A percentile compares a stretch with the other conserved stretches of the same genome.
Conservation (phyloP, 257 asterid genomes). For the Linaria vulgaris region DNA sequence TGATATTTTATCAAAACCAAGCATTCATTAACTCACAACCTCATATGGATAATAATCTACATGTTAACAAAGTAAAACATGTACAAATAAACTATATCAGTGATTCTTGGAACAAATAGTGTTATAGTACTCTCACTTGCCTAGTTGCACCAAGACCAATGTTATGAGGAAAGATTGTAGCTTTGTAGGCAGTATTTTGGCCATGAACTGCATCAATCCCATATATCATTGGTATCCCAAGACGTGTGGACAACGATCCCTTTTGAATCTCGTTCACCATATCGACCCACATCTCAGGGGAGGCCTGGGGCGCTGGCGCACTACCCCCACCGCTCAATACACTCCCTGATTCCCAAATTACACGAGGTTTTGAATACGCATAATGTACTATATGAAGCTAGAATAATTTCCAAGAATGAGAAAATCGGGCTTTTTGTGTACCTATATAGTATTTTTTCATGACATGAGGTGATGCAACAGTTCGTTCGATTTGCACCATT, state of each 20-base stretch:
- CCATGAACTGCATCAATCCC: conserved; percentile 87
- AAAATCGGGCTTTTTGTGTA: background rate
- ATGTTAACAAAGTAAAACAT: no score
- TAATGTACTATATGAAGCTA: no score
- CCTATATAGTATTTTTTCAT: conserved; percentile 55
- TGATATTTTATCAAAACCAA: no score
- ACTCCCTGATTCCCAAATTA: conserved; percentile 47
- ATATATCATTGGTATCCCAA: conserved; percentile 71
- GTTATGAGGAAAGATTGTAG: conserved; percentile 62
- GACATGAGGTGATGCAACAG: conserved; percentile 50
- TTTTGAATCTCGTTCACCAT: conserved; percentile 66
- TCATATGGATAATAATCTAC: no score
- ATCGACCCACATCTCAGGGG: conserved; percentile 62
- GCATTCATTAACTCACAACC: no score
- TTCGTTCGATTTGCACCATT: conserved; percentile 66
- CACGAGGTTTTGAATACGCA: background rate
- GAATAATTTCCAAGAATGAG: no score
- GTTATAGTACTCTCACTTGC: conserved; percentile 24
- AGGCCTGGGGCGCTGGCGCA: conserved; percentile 57
- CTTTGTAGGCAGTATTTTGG: conserved; percentile 48
- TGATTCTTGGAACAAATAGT: background rate
- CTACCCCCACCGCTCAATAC: conserved; percentile 77
- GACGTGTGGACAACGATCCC: conserved; percentile 62
- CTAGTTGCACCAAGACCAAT: conserved; percentile 61
- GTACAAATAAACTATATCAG: no score